Evolutionary conservation across 2,329 filamentous ascomycete genomes (phyloP), one percentile per base, ranked within the genome.

Genomic region (Aspergillus pseudoviridinutans): DNA sequence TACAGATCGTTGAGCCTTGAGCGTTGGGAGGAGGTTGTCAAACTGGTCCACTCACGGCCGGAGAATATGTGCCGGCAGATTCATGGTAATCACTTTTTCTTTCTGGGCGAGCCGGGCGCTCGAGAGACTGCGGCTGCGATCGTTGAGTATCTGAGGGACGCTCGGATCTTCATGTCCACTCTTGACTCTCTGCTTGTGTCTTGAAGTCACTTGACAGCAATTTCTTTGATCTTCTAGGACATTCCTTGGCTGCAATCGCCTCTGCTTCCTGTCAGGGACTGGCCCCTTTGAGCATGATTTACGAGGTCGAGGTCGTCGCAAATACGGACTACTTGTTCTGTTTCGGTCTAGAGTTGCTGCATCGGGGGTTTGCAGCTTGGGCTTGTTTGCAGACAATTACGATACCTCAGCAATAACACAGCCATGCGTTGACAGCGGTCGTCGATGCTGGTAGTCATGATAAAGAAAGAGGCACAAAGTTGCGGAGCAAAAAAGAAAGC

Each of bases 401-500:
- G 14, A 17, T 38, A 35, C 29, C 32, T 35, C 32, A 7, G 14
- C 14, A 38, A 17, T 38, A 38, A 14, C 4, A 4, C 12, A 35
- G 32, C 29, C 29, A 32, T 17, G 4, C 32, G 32, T 38, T 7
- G 32, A 17, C 32, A 17, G 32, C 6, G 14, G 14, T 17, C 14
- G 6, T 17, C 1, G 14, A 38, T 38, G 25, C n/a, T 49, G 14
- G 17, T 22, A 41, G 46, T 49, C 51, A 47, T 49, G 44, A 28
- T n/a, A 22, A 22, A 22, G 41, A 25, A 44, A 38, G 3, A 20
- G 6, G 4, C 25, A 56, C 49, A 52, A 56, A 50, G 41, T 47
- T n/a, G n/a, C 22, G 25, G 25, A 50, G 46, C 41, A 65, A 64
- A 61, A 66, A 50, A 49, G 17, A 56, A 56, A 74, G 71, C 71